Conservation (phyloP, 768 basidiomycete species). For the Tulasnella sp. region DNA sequence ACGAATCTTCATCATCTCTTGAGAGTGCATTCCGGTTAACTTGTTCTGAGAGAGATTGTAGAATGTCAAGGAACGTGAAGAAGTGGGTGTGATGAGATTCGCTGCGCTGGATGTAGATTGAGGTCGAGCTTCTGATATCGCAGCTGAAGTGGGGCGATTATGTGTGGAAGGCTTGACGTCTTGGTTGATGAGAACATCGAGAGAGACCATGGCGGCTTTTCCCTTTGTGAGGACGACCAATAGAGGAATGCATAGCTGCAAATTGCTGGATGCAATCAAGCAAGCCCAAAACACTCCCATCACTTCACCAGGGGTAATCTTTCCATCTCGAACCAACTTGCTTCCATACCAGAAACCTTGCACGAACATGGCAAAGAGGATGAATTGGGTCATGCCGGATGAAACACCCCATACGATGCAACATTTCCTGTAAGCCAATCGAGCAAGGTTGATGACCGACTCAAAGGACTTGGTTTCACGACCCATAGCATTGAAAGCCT, state of each 20-base stretch:
- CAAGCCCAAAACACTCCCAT: constrained; percentile 99
- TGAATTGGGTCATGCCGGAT: constrained; percentile 57
- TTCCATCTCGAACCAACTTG: constrained; percentile 70
- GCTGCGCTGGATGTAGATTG: no score
- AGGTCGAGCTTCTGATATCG: not conserved
- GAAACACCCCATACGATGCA: constrained; percentile 63
- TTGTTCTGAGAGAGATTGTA: not conserved
- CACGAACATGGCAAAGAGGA: constrained; percentile 86
- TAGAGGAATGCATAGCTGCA: constrained; percentile 79
- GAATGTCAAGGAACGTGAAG: not conserved
- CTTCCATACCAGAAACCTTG: constrained; percentile 95
- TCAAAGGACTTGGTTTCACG: constrained; percentile 25
- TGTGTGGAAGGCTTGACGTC: constrained; percentile 1
- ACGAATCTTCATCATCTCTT: constrained; percentile 36
- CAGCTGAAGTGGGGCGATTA: not conserved
- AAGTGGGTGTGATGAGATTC: not conserved
- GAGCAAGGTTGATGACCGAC: constrained; percentile 21
- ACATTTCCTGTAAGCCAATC: constrained; percentile 21
- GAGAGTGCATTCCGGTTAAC: constrained; percentile 17
- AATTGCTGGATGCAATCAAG: constrained; percentile 72
- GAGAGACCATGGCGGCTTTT: constrained; percentile 61
- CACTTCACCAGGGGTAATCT: constrained; percentile 56
- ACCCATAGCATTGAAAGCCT: constrained; percentile 31
- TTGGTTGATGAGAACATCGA: constrained; percentile 47
- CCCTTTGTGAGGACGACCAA: constrained; percentile 67